These are phyloP conservation scores for Termitomyces sp. DNA, from an alignment of 768 basidiomycete species.

Conservation along the genomic window DNA sequence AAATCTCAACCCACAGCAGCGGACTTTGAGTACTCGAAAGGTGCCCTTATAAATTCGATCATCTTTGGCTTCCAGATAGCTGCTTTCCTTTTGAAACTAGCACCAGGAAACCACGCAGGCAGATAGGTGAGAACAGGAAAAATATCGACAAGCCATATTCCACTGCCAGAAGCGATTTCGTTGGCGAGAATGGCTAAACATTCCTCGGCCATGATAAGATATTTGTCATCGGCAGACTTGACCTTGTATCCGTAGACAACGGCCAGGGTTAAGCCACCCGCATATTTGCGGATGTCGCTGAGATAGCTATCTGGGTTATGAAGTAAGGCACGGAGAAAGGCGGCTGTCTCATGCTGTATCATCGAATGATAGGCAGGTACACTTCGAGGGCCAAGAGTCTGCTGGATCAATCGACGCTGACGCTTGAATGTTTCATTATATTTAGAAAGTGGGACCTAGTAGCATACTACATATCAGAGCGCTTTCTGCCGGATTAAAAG, in stretches of 20 bases:
- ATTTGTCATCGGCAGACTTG: conserved; percentile 18
- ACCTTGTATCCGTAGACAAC: conserved; percentile 46
- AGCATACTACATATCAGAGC: neutral
- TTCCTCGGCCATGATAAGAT: conserved; percentile 22
- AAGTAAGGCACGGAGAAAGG: conserved; percentile 6
- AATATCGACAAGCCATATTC: conserved; percentile 33
- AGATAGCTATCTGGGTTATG: neutral
- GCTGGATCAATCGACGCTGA: conserved; percentile 9
- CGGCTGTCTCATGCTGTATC: conserved; percentile 4
- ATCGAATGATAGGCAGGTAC: conserved; percentile 6
- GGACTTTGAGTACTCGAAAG: conserved; percentile 7
- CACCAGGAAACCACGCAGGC: conserved; percentile 22
- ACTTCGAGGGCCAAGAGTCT: conserved; percentile 6
- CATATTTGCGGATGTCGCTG: conserved; percentile 13
- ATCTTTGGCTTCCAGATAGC: conserved; percentile 11
- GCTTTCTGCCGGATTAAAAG: neutral
- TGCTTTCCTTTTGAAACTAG: conserved; percentile 16
- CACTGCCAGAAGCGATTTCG: conserved; percentile 19
- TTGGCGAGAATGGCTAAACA: conserved; percentile 21
- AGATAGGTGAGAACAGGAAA: conserved; percentile 20
- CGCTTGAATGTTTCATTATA: conserved; percentile 7
- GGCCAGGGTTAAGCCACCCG: conserved; percentile 33
- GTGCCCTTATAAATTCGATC: conserved; percentile 6
- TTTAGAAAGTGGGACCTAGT: conserved; percentile 6
- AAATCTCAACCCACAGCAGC: conserved; percentile 7